Evolutionary conservation across 208 protist genomes (phyloP), one percentile per base, ranked within the genome.

Genomic region (Zelonia costaricensis): DNA sequence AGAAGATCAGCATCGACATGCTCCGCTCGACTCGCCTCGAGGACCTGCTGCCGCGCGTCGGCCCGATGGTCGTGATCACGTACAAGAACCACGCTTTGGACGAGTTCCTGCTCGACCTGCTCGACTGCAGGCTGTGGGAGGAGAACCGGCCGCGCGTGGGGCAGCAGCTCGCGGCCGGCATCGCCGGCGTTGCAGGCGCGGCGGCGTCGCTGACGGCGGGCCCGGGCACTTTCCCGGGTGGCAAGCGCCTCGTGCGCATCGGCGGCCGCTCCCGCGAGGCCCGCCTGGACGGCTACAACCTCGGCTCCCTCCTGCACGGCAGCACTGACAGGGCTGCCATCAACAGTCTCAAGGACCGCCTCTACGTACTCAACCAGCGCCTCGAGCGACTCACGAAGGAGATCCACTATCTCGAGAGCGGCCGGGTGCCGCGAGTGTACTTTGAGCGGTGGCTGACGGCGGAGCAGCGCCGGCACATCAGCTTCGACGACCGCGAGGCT

Each of bases 21-120:
- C 74, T 95, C 15, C 52, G 59, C 16, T 77, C 74, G 15, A 83
- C 77, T 33, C 58, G 64, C 12, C 49, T 70, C 42, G 76, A 76
- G 28, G 69, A 87, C 16, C 62, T 95, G 61, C 70, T 93, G 43
- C 88, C 87, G n/a, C 63, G 55, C 15, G 78, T 92, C 22, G 86
- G 88, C 0, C 93, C 92, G 36, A 88, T 98, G 28, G 84, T 98
- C 10, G 80, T 95, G 23, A 91, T 97, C 63, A 98, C 93, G 59
- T 97, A 93, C 73, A 98, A 97, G 57, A 98, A 98, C 69, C 96
- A 98, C 67, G 94, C 96, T n/a, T 75, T 98, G 18, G 96, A 98
- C 62, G 90, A 97, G 72, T 96, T 96, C 52, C 86, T 96, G 22
- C 69, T 92, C 0, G 91, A 96, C 49, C 62, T 96, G 39, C 77